phyloP scores from a whole-genome alignment of 306 rosid genomes.

The Fragaria vesca region DNA sequence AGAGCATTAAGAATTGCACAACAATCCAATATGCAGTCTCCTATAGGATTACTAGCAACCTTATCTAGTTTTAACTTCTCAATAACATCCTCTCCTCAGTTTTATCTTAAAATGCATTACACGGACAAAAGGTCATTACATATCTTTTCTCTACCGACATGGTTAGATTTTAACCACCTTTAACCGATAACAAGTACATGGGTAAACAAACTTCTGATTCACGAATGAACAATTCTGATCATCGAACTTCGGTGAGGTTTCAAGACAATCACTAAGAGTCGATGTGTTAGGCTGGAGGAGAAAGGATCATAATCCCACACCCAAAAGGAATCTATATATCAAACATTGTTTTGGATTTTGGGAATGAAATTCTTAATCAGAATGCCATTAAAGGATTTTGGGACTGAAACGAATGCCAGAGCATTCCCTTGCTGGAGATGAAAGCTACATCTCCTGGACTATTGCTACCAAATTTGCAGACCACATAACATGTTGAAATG shows the following conservation, averaged over 20 bases:
- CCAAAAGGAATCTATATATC: not conserved
- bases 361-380: too few relatives aligned
- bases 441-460: not conserved
- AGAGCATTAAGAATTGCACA: not conserved
- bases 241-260: too few relatives aligned
- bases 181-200: too few relatives aligned
- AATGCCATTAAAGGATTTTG: too few relatives aligned
- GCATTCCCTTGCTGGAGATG: conserved; percentile 6
- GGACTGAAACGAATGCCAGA: not conserved
- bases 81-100: not conserved
- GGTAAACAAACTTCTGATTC: not conserved
- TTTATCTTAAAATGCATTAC: too few relatives aligned
- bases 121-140: too few relatives aligned
- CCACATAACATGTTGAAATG: not conserved
- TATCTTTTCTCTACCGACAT: too few relatives aligned
- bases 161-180: too few relatives aligned
- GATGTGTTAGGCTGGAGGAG: not conserved
- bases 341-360: too few relatives aligned
- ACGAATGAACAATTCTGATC: not conserved
- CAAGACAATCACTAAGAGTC: not conserved
- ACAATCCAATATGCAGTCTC: not conserved
- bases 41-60: not conserved
- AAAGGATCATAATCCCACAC: not conserved
- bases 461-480: conserved; percentile 1
- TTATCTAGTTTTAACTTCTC: not conserved